phyloP scores from a whole-genome alignment of 2,329 filamentous ascomycete species.

The Pyrenophora teres region DNA sequence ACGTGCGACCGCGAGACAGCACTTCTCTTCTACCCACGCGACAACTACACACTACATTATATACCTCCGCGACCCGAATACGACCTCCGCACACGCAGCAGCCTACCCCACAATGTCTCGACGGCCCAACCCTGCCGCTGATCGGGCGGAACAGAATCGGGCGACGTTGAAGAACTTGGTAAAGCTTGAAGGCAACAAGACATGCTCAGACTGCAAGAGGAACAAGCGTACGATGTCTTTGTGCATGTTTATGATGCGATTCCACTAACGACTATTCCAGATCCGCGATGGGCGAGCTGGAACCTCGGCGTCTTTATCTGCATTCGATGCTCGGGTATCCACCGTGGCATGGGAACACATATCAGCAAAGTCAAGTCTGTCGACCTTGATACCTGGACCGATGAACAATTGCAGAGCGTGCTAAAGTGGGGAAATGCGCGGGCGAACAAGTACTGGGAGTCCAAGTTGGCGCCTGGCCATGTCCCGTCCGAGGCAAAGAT shows the following conservation, averaged over 20 bases:
- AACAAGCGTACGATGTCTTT: constrained; percentile 77
- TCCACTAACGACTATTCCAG: constrained; percentile 55
- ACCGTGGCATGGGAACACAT: constrained; percentile 98
- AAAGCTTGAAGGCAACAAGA: constrained; percentile 94
- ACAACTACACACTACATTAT: neutral
- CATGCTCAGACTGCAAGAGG: constrained; percentile 96
- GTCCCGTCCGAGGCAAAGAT: constrained; percentile 96
- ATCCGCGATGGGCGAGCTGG: constrained; percentile 99
- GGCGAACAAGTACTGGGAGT: constrained; percentile 98
- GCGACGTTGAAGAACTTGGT: constrained; percentile 91
- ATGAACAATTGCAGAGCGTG: constrained; percentile 94
- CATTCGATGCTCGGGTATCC: constrained; percentile 97
- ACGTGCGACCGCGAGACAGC: constrained; percentile 11
- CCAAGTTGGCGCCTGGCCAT: constrained; percentile 88
- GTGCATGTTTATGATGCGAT: constrained; percentile 12
- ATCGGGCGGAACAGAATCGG: constrained; percentile 90
- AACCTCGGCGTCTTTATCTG: constrained; percentile 97
- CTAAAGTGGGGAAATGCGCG: constrained; percentile 93
- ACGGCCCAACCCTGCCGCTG: constrained; percentile 77
- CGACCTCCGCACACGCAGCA: constrained; percentile 12
- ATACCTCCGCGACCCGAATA: constrained; percentile 1
- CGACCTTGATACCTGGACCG: constrained; percentile 97
- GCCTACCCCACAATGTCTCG: constrained; percentile 68
- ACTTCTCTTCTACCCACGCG: constrained; percentile 3
- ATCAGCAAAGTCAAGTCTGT: constrained; percentile 98